These are phyloP conservation scores for Ophiostoma montium DNA, from an alignment of 2,329 filamentous ascomycete genomes.

Conservation along the genomic window DNA sequence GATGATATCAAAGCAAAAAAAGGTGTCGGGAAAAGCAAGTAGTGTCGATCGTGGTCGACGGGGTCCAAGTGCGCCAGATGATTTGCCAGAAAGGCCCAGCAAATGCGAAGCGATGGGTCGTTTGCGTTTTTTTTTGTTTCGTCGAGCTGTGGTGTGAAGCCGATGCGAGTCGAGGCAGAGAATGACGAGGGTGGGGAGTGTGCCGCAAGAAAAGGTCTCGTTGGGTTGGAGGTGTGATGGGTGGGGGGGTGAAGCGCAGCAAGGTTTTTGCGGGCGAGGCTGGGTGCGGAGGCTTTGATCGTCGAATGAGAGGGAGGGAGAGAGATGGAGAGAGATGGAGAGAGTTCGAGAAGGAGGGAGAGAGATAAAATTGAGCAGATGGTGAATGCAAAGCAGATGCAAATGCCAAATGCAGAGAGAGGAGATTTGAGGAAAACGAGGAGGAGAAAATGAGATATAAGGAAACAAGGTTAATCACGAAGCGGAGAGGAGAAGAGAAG, in stretches of 20 bases:
- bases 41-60: neutral
- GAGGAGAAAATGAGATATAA: too few species aligned
- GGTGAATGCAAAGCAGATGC: too few species aligned
- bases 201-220: conserved; percentile 4
- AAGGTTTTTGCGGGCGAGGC: conserved; percentile 5
- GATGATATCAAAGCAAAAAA: neutral
- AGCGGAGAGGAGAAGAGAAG: too few species aligned
- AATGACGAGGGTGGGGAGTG: neutral
- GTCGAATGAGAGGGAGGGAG: neutral
- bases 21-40: neutral
- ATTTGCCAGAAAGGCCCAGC: conserved; percentile 7
- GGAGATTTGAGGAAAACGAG: too few species aligned
- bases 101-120: neutral
- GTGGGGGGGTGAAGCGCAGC: conserved; percentile 4
- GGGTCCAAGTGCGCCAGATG: neutral
- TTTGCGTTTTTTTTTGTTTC: too few species aligned
- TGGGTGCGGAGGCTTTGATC: neutral
- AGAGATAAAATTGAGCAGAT: too few species aligned
- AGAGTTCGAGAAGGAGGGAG: too few species aligned
- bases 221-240: neutral
- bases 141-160: too few species aligned
- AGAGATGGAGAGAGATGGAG: too few species aligned
- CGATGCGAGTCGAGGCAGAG: neutral
- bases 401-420: too few species aligned
- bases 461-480: too few species aligned